Evolutionary conservation across 768 basidiomycete genomes (phyloP), one percentile per base, ranked within the genome.

Genomic region (Tulasnella sp.): DNA sequence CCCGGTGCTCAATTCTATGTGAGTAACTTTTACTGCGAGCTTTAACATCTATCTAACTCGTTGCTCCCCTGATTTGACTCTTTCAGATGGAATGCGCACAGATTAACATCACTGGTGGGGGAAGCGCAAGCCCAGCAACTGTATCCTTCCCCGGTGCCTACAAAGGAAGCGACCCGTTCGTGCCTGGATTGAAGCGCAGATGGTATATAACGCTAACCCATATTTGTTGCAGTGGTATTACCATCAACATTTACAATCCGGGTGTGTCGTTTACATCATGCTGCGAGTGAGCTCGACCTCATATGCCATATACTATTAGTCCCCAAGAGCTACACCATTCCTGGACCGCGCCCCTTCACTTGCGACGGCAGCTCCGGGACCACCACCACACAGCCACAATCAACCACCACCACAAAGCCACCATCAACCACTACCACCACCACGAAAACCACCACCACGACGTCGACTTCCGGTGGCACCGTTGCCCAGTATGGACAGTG

Each of bases 1-100:
- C 79, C 79, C 48, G 81, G 90, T 50, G 90, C 91, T 31, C 90
- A 91, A 80, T 86, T 91, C 86, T 91, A 90, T 82, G 90, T 89
- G 79, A 77, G 86, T 84, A 69, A 7, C 5, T 9, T 69, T 37
- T 28, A 50, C 64, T 82, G 46, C 76, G 81, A 72, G 18, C 24
- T 72, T 82, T 72, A 24, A 22, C 28, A 37, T 44, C 22, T 58
- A 14, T 31, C 64, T 69, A 37, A 76, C 73, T 46, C 18, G 3
- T 20, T 69, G 1, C 64, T 46, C 31, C 28, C 41, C 72, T 78
- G 20, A 48, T 1, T 72, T 41, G n/a, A 14, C 18, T 46, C 46
- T 14, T 72, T 44, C 81, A 80, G 85, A 86, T 87, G 86, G 86
- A 87, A 80, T 87, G 86, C 72, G 86, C 86, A 28, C 86, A 87